Percentiles rank a stretch among this genome's conserved stretches.
These are phyloP conservation scores for Yarrowia galli DNA, from an alignment of 1,139 yeast genomes.

Conservation along the genomic window DNA sequence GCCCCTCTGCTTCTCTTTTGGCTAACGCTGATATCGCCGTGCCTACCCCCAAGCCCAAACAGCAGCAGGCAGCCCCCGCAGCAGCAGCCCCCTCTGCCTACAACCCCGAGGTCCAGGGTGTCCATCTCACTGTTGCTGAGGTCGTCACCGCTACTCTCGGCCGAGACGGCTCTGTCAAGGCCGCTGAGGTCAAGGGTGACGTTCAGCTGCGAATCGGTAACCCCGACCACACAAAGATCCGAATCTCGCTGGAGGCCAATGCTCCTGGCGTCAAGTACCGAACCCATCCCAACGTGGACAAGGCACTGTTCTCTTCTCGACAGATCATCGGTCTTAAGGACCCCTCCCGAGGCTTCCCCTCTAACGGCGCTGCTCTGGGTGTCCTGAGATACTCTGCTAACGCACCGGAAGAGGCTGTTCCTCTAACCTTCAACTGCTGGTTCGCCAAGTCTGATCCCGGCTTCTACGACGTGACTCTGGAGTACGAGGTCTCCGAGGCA, in stretches of 20 bases:
- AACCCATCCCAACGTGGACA: conserved; percentile 96
- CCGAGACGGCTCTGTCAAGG: conserved; percentile 80
- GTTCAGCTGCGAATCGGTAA: conserved; percentile 86
- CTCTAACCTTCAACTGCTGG: conserved; percentile 86
- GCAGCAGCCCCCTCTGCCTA: conserved; percentile 43
- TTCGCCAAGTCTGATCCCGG: conserved; percentile 66
- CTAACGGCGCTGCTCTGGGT: conserved; percentile 87
- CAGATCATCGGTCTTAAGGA: conserved; percentile 78
- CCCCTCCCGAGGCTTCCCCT: conserved; percentile 79
- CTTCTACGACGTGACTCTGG: conserved; percentile 78
- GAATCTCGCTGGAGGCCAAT: conserved; percentile 63
- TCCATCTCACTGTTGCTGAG: conserved; percentile 79
- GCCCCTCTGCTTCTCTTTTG: conserved; percentile 56
- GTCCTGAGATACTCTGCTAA: conserved; percentile 80
- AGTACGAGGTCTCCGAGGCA: conserved; percentile 71
- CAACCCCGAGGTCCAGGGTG: conserved; percentile 55
- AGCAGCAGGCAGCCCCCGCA: conserved; percentile 42
- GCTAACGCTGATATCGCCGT: conserved; percentile 49
- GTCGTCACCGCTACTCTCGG: conserved; percentile 76
- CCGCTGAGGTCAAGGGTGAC: conserved; percentile 88
- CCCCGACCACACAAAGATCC: conserved; percentile 68
- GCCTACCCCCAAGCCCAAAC: conserved; percentile 44
- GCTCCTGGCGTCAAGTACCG: conserved; percentile 71
- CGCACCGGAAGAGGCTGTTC: conserved; percentile 62
- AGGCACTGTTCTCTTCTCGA: conserved; percentile 64